These are phyloP conservation scores for Globisporangium viniferum DNA, from an alignment of 352 stramenopile species.

Conservation along the genomic window DNA sequence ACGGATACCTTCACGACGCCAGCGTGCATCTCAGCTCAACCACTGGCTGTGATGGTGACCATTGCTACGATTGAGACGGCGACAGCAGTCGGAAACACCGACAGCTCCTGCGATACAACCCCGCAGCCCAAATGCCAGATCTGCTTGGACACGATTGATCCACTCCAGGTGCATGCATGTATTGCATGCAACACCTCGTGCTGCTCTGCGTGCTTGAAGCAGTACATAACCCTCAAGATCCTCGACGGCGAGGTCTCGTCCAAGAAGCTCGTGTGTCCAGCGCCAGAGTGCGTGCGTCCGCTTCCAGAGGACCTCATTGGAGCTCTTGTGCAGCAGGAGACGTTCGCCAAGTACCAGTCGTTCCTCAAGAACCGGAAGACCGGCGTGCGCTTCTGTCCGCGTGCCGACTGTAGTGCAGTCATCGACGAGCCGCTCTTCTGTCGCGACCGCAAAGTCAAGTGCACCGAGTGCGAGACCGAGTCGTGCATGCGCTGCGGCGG, in stretches of 20 bases:
- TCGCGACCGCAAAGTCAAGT: slow-evolving; percentile 39
- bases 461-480: slow-evolving; percentile 38
- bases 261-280: slow-evolving; percentile 71
- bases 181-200: slow-evolving; percentile 39
- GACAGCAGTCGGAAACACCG: no score
- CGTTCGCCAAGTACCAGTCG: slow-evolving; percentile 60
- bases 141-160: slow-evolving; percentile 66
- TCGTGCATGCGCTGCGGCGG: slow-evolving; percentile 71
- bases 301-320: slow-evolving; percentile 53
- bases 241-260: slow-evolving; percentile 68
- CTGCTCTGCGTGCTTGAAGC: slow-evolving; percentile 59
- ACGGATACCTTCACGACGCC: no score
- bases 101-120: no score
- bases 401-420: slow-evolving; percentile 51
- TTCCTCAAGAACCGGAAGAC: slow-evolving; percentile 65
- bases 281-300: slow-evolving; percentile 48
- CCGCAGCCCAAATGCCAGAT: slow-evolving; percentile 41
- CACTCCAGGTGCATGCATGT: slow-evolving; percentile 44
- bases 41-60: no score
- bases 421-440: slow-evolving; percentile 59
- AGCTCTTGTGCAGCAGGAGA: slow-evolving; percentile 40
- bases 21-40: no score
- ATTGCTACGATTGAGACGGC: no score
- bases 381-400: slow-evolving; percentile 72
- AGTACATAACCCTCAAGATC: slow-evolving; percentile 79